Evolutionary conservation across 2,329 filamentous ascomycete genomes (phyloP).

Genomic region (Ascochyta lentis): DNA sequence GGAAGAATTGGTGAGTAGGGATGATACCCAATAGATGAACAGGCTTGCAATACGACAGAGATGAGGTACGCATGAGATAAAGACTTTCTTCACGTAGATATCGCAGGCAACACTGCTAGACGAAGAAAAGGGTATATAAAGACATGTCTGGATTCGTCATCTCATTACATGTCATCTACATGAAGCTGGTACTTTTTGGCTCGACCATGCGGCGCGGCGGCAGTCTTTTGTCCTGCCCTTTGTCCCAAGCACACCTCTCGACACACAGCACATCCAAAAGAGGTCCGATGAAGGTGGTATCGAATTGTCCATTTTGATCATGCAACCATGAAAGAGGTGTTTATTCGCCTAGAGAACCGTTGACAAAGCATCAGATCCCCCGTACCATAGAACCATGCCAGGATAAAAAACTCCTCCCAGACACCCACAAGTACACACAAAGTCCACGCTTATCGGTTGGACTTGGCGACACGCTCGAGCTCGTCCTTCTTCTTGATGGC

Average conservation of each 20-base stretch:
- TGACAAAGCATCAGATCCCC: slow-evolving; percentile 46
- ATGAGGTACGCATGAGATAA: too few species aligned
- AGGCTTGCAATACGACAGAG: too few species aligned
- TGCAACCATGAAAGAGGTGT: slow-evolving; percentile 50
- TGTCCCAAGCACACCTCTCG: slow-evolving; percentile 13
- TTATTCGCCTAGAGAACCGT: slow-evolving; percentile 48
- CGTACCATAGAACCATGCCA: slow-evolving; percentile 40
- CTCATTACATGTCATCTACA: slow-evolving; percentile 16
- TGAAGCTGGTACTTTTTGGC: slow-evolving; percentile 13
- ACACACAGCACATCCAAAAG: slow-evolving; percentile 17
- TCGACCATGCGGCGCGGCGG: slow-evolving; percentile 3
- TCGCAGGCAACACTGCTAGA: not conserved
- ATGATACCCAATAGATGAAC: slow-evolving; percentile 1
- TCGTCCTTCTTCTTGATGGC: slow-evolving; percentile 99
- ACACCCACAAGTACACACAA: slow-evolving; percentile 37
- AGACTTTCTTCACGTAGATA: too few species aligned
- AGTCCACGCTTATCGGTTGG: slow-evolving; percentile 86
- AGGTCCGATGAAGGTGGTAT: slow-evolving; percentile 32
- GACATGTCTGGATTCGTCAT: slow-evolving; percentile 19
- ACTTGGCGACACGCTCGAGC: slow-evolving; percentile 99
- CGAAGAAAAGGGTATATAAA: not conserved
- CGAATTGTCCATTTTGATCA: slow-evolving; percentile 48
- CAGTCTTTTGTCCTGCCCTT: slow-evolving; percentile 3
- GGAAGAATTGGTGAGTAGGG: not conserved
- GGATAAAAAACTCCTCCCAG: slow-evolving; percentile 46